Conservation (phyloP, 805 yeast genomes). For the Yarrowia deformans region DNA sequence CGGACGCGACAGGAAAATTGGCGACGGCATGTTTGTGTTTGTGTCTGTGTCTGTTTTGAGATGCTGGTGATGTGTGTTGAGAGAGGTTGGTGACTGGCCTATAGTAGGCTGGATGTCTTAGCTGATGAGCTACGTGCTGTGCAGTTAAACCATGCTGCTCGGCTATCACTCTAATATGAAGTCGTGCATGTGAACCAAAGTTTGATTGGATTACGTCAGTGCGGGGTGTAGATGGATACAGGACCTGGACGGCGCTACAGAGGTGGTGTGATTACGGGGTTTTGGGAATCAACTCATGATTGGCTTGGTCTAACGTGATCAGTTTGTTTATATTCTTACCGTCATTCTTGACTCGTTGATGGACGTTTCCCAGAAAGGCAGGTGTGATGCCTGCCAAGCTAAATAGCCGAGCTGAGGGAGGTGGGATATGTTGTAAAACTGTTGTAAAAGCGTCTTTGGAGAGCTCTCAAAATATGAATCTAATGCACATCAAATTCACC, state of each 20-base stretch:
- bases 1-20: slow-evolving; percentile 64
- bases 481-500: no score
- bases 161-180: not conserved
- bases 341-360: no score
- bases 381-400: slow-evolving; percentile 5
- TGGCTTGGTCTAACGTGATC: no score
- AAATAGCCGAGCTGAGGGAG: not conserved
- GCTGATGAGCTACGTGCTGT: not conserved
- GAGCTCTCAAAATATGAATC: no score
- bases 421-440: no score
- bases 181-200: slow-evolving; percentile 27
- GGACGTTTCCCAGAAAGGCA: not conserved
- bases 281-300: no score
- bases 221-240: not conserved
- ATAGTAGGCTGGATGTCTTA: not conserved
- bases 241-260: not conserved
- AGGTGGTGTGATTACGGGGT: not conserved
- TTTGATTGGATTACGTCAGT: slow-evolving; percentile 17
- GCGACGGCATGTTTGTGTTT: slow-evolving; percentile 60
- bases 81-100: not conserved
- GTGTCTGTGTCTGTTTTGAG: not conserved
- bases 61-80: not conserved
- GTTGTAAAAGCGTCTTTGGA: no score
- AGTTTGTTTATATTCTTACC: no score
- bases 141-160: not conserved